Evolutionary conservation across 2,329 filamentous ascomycete genomes (phyloP), one percentile per base, ranked within the genome.

Genomic region (Ustulina deusta): DNA sequence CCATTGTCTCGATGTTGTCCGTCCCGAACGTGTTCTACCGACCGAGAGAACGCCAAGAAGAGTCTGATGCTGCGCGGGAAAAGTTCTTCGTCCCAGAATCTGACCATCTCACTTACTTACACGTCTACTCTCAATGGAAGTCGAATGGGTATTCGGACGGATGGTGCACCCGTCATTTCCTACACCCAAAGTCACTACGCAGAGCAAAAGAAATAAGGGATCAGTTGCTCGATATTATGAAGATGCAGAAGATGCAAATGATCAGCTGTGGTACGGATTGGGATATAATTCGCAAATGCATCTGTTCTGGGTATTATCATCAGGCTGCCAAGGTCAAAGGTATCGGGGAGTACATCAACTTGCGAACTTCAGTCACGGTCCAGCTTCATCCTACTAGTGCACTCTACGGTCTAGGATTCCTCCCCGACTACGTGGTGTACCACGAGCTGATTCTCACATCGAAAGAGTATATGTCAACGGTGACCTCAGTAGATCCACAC

Each of bases 21-120:
- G 96, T 99, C 0, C 96, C 96, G 10, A 97, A 91, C 70, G 96
- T 98, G 32, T 99, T 98, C 81, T 98, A 97, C 82, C 89, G 97
- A 6, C 96, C 96, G 2, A 97, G 97, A 78, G 97, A 99, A 80
- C 91, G 96, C 0, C 92, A 97, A 75, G 96, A 99, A 77, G 96
- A 99, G 82, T 96, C 95, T 6, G 96, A 99, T 76, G 90, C 94
- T 0, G 94, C 96, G 38, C 90, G 95, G 32, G 96, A 99, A 79
- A 98, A 98, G 79, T 99, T 99, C 81, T 98, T 97, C 82, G 96
- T 99, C 7, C 94, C 96, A 32, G 96, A 99, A 80, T 97, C 94
- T 1, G 96, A 99, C 78, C 96, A 99, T 78, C 84, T 99, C 46
- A 99, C 96, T 0, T 92, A 97, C 49, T 88, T 99, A 2, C 94